Evolutionary conservation across 495 filamentous ascomycete genomes (phyloP), one percentile per base, ranked within the genome.

Genomic region (Hyaloscypha bicolor): DNA sequence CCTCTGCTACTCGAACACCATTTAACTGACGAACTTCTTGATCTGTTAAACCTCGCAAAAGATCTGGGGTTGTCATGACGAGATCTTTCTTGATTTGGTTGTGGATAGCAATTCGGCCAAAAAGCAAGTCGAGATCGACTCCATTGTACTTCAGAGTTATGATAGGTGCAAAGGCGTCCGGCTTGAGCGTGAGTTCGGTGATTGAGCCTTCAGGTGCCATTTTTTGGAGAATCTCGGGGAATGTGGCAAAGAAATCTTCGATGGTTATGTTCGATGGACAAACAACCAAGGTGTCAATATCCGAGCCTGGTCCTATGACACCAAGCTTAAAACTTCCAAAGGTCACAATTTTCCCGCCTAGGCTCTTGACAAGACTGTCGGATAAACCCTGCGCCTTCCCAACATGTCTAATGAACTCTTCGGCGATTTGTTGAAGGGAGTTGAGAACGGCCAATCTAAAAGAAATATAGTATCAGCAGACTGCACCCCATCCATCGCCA

Each of bases 201-300:
- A 97, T 92, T 42, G 93, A 89, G 8, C 88, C 91, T 21, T 85
- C 78, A 6, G 88, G 85, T 0, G 90, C 88, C 83, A 95, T 86
- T 71, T 88, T 82, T 65, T 87, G 75, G 8, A 99, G 86, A 51
- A 94, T 78, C 8, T 85, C 78, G 60, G 94, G 94, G 72, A 98
- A 94, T 71, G 91, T 83, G 32, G 90, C 78, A 79, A 99, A 99
- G 78, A 97, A 99, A 75, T 99, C 93, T 35, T 94, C 89, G 56
- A 89, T 87, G 14, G 85, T 81, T 51, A 98, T 89, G 70, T 97
- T 93, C 74, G 91, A 93, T 21, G 95, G 95, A 32, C 87, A 93
- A 33, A 97, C 90, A 48, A 97, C 86, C 21, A 99, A 87, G 19
- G 95, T 98, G 79, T 99, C 95, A 71, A 99, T 97, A 87, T 99